Base-by-base conservation (phyloP, 805 yeast genomes). In the Metschnikowia aberdeeniae region DNA sequence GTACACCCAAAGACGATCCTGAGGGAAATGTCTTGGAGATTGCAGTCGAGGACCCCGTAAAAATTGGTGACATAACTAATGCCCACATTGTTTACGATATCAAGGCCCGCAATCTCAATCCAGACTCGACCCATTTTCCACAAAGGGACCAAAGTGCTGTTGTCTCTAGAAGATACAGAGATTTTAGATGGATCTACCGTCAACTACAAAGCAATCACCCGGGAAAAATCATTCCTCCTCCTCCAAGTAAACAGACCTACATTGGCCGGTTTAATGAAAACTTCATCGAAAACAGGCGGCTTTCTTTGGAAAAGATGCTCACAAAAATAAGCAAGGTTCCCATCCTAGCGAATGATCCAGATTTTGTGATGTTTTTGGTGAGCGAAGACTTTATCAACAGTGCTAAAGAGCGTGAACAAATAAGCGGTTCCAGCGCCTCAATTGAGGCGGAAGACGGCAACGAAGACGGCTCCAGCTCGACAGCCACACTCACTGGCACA, bases 201-300 rank as follows among this genome's bases (percentile, higher is more conserved):
- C 96, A 90, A 55, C 70, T 93, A 22, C 86, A 86, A 58, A 78
- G 80, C 57, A 87, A 84, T 55, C 89, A 93, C 59, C 95, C 96
- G 30, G 99, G 99, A 0, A 74, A 76, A 47, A 82, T 93, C 31
- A 82, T 93, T 20, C 98, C 99, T 1, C 76, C 76, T 2, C 96
- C 98, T 1, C 97, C 98, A 4, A 90, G 97, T 0, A 95, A 87
- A 48, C 95, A 93, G 63, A 96, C 95, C 51, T 85, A 86, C 6
- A 84, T 90, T 44, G 97, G 98, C 4, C 76, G 97, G 50, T 89
- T 93, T 65, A 89, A 89, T 56, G 88, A 88, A 54, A 89, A 84
- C 55, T 90, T 93, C 56, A 81, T 93, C 42, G 97, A 93, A 63
- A 81, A 81, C 52, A 78, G 98, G 63, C 73, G 97, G 46, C 70